These are phyloP conservation scores for Eucalyptus tenuipes DNA, from an alignment of 345 rosid genomes.

Conservation along the genomic window DNA sequence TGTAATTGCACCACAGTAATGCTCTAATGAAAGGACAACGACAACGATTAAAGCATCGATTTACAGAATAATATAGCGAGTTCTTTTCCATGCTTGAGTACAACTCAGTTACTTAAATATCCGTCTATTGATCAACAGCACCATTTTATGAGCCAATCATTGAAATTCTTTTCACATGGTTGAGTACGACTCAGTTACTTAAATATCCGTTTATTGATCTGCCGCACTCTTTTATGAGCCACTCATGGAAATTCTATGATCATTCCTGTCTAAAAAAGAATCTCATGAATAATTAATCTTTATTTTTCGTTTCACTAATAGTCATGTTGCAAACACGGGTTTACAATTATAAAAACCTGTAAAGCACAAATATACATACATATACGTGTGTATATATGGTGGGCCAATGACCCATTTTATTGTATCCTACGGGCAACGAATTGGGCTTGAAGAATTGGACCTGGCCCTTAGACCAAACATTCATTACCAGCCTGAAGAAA, in stretches of 20 bases:
- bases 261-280: neutral
- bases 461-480: neutral
- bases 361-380: neutral
- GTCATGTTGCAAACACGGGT: neutral
- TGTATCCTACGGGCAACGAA: neutral
- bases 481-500: neutral
- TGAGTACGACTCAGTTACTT: neutral
- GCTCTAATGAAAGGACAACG: neutral
- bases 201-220: neutral
- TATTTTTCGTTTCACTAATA: neutral
- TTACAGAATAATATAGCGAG: neutral
- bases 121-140: neutral
- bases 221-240: neutral
- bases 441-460: neutral
- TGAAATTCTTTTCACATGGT: neutral
- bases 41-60: neutral
- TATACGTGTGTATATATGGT: rapidly evolving
- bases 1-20: neutral
- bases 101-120: neutral
- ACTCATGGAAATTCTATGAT: neutral
- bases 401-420: neutral
- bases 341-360: neutral
- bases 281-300: neutral
- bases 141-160: neutral
- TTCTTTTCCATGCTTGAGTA: neutral